Evolutionary conservation across 352 stramenopile genomes (phyloP).

Genomic region (Pythium diclinum): DNA sequence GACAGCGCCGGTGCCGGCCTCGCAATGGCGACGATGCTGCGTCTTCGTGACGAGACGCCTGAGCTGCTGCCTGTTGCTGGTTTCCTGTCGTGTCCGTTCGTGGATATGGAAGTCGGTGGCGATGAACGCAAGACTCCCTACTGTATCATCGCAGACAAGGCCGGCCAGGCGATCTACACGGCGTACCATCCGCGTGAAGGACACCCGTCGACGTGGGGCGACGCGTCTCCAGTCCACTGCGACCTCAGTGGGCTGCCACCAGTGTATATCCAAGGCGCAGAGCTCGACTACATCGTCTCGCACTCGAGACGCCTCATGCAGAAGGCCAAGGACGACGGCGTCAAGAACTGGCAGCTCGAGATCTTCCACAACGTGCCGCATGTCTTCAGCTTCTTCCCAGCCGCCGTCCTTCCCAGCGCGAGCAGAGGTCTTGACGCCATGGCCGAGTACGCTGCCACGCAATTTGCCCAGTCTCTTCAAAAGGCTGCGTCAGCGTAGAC

Average conservation of each 20-base stretch:
- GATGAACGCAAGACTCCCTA: background rate
- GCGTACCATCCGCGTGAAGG: background rate
- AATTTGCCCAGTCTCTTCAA: constrained; percentile 12
- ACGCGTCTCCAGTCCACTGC: constrained; percentile 18
- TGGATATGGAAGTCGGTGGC: background rate
- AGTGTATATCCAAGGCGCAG: constrained; percentile 20
- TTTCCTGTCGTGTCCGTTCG: constrained; percentile 15
- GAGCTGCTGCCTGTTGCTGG: constrained; percentile 2
- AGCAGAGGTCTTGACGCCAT: constrained; percentile 13
- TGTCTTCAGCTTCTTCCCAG: constrained; percentile 22
- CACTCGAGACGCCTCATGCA: constrained; percentile 4
- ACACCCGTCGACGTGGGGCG: constrained; percentile 10
- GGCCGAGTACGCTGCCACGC: constrained; percentile 11
- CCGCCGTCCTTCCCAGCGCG: constrained; percentile 9
- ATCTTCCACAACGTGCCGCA: constrained; percentile 19
- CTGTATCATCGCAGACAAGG: constrained; percentile 11
- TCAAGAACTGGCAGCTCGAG: constrained; percentile 16
- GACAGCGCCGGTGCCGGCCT: constrained; percentile 25
- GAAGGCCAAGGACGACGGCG: constrained; percentile 9
- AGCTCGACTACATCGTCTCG: constrained; percentile 13
- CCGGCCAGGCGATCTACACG: constrained; percentile 1
- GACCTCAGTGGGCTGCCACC: constrained; percentile 17
- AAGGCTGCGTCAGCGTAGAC: background rate
- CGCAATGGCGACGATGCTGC: constrained; percentile 19
- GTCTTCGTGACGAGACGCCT: constrained; percentile 9